Base-by-base conservation (phyloP, 116 monocot genomes). In the Iris pallida region DNA sequence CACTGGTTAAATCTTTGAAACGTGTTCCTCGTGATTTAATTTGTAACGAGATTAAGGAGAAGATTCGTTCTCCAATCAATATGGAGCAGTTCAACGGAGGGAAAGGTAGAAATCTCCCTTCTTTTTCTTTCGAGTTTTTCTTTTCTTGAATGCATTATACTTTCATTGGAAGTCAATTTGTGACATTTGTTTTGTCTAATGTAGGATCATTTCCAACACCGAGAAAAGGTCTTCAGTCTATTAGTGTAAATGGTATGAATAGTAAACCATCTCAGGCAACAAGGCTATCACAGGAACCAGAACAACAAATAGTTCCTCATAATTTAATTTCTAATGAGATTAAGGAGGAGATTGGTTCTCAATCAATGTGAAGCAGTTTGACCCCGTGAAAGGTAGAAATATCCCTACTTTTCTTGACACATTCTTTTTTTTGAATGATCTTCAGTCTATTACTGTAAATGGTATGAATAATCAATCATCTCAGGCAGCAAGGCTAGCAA, bases 1-100 rank as follows among this genome's bases (percentile, higher is more conserved):
- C 11, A 16, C 47, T 86, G 10, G 58, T 66, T 17, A 79, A 81
- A 69, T 62, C 66, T 47, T 53, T 86, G 52, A 42, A 18, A 44
- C 13, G 53, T 53, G 20, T 55, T 49, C 64, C 73, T 44, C 70
- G 71, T 66, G 61, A 73, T 30, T 64, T 62, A 15, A 65, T 80
- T 43, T 59, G 44, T 10, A 20, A 58, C 44, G 65, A 71, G 43
- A 74, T 85, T 57, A 80, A 78, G 67, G 40, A 47, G 40, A 20
- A 41, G 51, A 75, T 71, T 61, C 59, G 77, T 11, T 47, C 51
- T 45, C 59, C 18, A 9, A 64, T 65, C 8, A 79, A 83, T 70
- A 62, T 65, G 60, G 15, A 51, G 18, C 47, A 18, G 16, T 76
- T 62, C 56, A 63, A 53, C 18, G 7, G 41, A 13, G 55, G 55